Conservation (phyloP, 2,329 filamentous ascomycete genomes). For the Colletotrichum liriopes region DNA sequence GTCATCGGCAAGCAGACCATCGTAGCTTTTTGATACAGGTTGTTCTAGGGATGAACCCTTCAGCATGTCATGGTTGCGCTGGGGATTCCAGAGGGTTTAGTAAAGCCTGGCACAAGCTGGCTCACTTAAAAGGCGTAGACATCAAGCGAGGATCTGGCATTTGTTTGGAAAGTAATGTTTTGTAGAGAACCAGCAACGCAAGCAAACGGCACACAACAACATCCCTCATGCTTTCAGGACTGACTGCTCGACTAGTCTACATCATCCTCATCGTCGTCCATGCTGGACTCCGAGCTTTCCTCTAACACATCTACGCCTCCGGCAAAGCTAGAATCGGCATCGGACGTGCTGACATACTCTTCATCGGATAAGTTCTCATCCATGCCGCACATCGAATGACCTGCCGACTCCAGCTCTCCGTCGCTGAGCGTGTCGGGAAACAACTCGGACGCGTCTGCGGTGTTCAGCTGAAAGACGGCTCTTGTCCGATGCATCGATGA, state of each 20-base stretch:
- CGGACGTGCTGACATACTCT: neutral
- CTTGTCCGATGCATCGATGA: neutral
- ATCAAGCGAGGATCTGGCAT: neutral
- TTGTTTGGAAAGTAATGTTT: neutral
- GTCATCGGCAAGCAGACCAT: neutral
- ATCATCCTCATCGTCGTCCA: slow-evolving; percentile 5
- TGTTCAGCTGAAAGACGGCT: slow-evolving; percentile 3
- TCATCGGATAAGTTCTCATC: neutral
- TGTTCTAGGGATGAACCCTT: neutral
- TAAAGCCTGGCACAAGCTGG: neutral
- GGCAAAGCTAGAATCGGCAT: neutral
- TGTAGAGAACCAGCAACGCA: neutral
- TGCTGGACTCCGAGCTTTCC: neutral
- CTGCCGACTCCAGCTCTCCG: neutral
- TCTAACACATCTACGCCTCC: neutral
- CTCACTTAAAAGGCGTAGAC: neutral
- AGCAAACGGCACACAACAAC: neutral
- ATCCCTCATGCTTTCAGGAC: neutral
- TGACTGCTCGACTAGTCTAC: neutral
- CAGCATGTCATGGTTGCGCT: neutral
- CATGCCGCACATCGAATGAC: neutral
- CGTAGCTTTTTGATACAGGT: neutral
- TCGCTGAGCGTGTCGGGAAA: slow-evolving; percentile 7
- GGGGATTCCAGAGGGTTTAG: neutral
- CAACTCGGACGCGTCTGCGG: slow-evolving; percentile 5